phyloP scores from a whole-genome alignment of 116 monocot species.

The Papilionanthe hybrid region DNA sequence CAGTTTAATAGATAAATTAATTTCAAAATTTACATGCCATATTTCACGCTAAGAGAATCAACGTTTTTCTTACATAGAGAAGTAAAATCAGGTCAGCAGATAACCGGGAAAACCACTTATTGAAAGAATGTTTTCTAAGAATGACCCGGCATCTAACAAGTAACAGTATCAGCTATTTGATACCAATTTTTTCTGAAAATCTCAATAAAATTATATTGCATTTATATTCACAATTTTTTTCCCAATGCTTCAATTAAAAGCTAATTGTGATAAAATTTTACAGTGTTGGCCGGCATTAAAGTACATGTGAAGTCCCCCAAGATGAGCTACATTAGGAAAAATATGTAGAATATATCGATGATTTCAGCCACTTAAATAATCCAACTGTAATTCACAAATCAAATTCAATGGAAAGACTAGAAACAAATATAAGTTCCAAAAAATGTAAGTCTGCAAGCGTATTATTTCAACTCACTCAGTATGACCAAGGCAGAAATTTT shows the following conservation, averaged over 20 bases:
- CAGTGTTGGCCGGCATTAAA: neutral
- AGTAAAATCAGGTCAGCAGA: no score
- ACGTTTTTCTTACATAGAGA: no score
- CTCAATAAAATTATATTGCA: no score
- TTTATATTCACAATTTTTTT: neutral
- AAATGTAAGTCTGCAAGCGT: neutral
- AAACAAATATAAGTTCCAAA: neutral
- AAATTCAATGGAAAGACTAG: slow-evolving; percentile 1
- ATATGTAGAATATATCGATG: neutral
- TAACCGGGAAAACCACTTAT: no score
- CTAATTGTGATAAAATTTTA: neutral
- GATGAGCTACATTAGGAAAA: neutral
- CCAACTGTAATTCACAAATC: neutral
- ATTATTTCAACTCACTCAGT: slow-evolving; percentile 58
- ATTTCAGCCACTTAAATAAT: neutral
- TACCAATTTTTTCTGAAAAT: no score
- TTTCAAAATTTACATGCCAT: no score
- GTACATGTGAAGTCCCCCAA: neutral
- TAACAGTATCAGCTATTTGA: no score
- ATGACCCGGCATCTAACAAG: no score
- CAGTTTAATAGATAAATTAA: no score
- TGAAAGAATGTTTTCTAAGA: no score
- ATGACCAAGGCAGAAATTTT: slow-evolving; percentile 97
- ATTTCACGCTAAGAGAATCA: no score
- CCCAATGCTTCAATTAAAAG: neutral